A percentile compares a stretch with the other conserved stretches of the same genome.
Evolutionary conservation across 2,329 filamentous ascomycete species (phyloP).

Genomic region (Calonectria hongkongensis): DNA sequence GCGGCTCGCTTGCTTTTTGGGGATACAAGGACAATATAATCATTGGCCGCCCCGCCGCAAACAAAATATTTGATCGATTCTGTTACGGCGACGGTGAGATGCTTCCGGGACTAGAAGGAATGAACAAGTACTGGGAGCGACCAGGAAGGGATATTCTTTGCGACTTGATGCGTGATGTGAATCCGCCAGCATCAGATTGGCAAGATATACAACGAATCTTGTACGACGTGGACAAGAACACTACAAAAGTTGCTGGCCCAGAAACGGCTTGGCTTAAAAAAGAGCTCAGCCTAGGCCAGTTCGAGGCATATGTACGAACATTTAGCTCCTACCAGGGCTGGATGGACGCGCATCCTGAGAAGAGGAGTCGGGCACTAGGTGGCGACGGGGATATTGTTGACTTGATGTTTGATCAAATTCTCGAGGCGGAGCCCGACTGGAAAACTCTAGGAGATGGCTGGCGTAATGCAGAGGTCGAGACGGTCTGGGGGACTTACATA

Average conservation of each 20-base stretch:
- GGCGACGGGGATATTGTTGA: conserved; percentile 78
- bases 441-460: conserved; percentile 68
- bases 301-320: conserved; percentile 77
- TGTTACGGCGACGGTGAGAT: conserved; percentile 71
- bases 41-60: conserved; percentile 71
- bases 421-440: conserved; percentile 72
- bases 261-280: conserved; percentile 70
- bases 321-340: conserved; percentile 77
- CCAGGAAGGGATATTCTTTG: conserved; percentile 75
- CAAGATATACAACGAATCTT: conserved; percentile 70
- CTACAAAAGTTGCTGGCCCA: conserved; percentile 57
- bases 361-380: conserved; percentile 69
- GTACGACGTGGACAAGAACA: conserved; percentile 73
- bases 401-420: conserved; percentile 75
- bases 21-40: conserved; percentile 80
- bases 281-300: conserved; percentile 72
- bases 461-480: conserved; percentile 72
- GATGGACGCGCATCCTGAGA: conserved; percentile 72
- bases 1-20: conserved; percentile 79
- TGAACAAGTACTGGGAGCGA: conserved; percentile 78
- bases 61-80: conserved; percentile 72
- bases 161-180: conserved; percentile 69
- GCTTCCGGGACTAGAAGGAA: conserved; percentile 64
- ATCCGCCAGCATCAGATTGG: conserved; percentile 72
- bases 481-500: conserved; percentile 77